phyloP scores from a whole-genome alignment of 2,329 filamentous ascomycete species.

The Fusarium oligoseptatum region DNA sequence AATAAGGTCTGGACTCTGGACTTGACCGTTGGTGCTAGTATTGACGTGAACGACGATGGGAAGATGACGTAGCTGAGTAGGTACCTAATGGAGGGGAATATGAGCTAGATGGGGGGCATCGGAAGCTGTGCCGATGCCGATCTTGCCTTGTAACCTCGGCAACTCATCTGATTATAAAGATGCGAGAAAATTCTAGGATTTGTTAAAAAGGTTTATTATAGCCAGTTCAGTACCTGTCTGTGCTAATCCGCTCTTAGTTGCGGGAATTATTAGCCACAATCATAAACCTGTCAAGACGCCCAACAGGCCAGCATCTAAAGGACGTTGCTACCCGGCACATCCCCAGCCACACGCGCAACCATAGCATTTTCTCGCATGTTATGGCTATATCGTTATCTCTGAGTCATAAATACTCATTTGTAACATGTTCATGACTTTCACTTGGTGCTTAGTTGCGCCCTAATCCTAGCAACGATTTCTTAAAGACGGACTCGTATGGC shows the following conservation, averaged over 20 bases:
- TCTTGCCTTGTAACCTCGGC: background rate
- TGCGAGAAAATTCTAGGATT: background rate
- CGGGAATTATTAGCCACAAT: background rate
- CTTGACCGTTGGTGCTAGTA: background rate
- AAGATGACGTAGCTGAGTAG: background rate
- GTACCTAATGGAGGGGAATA: background rate
- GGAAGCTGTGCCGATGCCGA: background rate
- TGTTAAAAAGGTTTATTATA: background rate
- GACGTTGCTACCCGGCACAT: background rate
- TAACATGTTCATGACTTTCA: background rate
- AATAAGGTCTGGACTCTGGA: background rate
- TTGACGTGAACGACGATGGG: background rate
- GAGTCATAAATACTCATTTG: background rate
- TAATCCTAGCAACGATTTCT: background rate
- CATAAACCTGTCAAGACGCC: background rate
- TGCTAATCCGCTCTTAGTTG: background rate
- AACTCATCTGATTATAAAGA: background rate
- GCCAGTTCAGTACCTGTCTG: background rate
- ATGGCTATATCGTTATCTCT: background rate
- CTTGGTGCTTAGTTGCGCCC: background rate
- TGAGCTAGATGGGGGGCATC: background rate
- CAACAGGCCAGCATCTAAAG: background rate
- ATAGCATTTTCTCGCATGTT: background rate
- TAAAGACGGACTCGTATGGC: too few species aligned
- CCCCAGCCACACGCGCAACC: background rate